Percentiles rank a stretch among this genome's conserved stretches.
phyloP scores from a whole-genome alignment of 768 basidiomycete genomes.

The Pisolithus sp. region DNA sequence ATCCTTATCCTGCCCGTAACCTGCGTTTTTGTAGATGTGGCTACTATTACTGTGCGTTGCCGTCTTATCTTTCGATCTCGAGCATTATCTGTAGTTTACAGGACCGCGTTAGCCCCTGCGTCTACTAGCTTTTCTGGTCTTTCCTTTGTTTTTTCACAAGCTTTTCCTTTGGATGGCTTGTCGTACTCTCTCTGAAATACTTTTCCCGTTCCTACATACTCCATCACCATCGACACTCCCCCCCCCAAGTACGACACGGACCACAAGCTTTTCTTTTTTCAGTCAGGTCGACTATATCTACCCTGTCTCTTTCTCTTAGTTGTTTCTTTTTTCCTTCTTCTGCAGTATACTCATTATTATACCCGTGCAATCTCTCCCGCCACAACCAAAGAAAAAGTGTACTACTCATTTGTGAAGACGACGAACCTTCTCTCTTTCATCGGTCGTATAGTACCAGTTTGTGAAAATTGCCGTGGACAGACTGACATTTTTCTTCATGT shows the following conservation, averaged over 20 bases:
- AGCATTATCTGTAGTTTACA: conserved; percentile 58
- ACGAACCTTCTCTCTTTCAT: too few species aligned
- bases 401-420: background rate
- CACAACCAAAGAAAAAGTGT: background rate
- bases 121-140: background rate
- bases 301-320: conserved; percentile 29
- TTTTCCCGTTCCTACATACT: conserved; percentile 7
- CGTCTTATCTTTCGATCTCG: conserved; percentile 26
- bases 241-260: background rate
- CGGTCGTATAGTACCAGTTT: too few species aligned
- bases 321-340: conserved; percentile 50
- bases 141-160: background rate
- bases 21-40: background rate
- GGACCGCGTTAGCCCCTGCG: conserved; percentile 16
- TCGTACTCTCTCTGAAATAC: too few species aligned
- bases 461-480: too few species aligned
- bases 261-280: background rate
- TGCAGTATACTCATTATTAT: conserved; percentile 35
- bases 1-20: background rate
- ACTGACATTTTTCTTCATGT: too few species aligned
- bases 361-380: conserved; percentile 15
- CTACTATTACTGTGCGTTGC: background rate
- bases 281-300: background rate
- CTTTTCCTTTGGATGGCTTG: too few species aligned
- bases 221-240: conserved; percentile 27